Percentiles rank a stretch among this genome's conserved stretches.
Conservation (phyloP, 192 early-diverging fungal species). For the Umbelopsis sp. region DNA sequence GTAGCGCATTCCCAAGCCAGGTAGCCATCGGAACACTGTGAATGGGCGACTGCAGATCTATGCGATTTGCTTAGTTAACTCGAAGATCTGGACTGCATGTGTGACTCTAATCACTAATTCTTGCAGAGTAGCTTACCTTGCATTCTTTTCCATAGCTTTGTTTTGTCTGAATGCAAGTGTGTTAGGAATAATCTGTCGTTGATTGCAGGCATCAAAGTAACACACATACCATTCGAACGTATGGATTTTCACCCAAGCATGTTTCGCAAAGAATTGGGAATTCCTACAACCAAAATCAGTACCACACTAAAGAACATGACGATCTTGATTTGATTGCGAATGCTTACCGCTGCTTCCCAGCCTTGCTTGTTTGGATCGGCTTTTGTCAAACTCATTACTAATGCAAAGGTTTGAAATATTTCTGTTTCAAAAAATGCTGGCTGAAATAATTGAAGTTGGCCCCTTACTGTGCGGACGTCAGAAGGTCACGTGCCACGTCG, state of each 20-base stretch:
- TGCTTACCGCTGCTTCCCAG: conserved; percentile 61
- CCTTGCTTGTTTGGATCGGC: conserved; percentile 64
- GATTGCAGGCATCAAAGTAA: too few relatives aligned
- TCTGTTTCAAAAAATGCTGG: not conserved
- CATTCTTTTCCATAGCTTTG: conserved; percentile 76
- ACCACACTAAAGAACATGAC: not conserved
- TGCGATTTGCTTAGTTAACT: too few relatives aligned
- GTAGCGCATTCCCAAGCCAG: conserved; percentile 92
- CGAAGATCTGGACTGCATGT: conserved; percentile 58
- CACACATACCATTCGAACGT: conserved; percentile 90
- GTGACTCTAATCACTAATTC: not conserved
- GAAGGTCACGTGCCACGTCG: conserved; percentile 6
- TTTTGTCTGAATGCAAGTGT: conserved; percentile 52
- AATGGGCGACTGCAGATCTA: conserved; percentile 83
- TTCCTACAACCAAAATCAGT: conserved; percentile 47
- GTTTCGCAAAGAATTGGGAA: conserved; percentile 95
- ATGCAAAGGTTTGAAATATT: conserved; percentile 4
- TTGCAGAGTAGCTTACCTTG: conserved; percentile 47
- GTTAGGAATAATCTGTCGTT: too few relatives aligned
- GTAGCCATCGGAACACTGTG: conserved; percentile 96
- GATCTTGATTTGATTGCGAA: not conserved
- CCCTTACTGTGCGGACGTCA: not conserved
- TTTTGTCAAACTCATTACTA: conserved; percentile 49
- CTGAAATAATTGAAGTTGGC: not conserved
- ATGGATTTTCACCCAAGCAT: conserved; percentile 97